Evolutionary conservation across 352 stramenopile species (phyloP), one percentile per base, ranked within the genome.

Genomic region (Phytopythium mirpurense): DNA sequence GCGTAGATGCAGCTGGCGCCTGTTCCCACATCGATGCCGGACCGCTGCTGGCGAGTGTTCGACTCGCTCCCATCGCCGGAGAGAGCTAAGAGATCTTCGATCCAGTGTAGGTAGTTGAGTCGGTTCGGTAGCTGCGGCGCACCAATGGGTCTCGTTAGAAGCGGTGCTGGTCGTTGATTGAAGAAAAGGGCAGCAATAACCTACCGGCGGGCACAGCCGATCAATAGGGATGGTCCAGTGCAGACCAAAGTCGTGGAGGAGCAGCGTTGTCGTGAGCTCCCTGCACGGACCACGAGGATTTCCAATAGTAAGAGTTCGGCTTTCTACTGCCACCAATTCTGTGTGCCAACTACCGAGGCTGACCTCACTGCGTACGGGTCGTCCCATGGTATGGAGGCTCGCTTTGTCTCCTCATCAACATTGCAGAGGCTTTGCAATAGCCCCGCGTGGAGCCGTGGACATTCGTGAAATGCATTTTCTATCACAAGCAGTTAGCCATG

Each of bases 81-180:
- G 2, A 40, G 27, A 11, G 9, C 10, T 18, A 98, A 65, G 50
- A 98, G 70, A 49, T 98, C 81, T 68, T 95, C 83, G 48, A 99
- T 83, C 96, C 96, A 99, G 58, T 93, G 88, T 12, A 98, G 63
- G 67, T 98, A 98, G 77, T 98, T 98, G 35, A 98, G 82, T 15
- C 85, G 81, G 56, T 93, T 93, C 6, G 85, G 74, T 19, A 95
- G 46, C 85, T 95, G 47, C 2, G 18, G 51, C 9, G 38, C 16
- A 42, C 38, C n/a, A 2, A 6, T 38, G 8, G 38, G 36, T 42
- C 14, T 3, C 19, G 14, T 44, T 44, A 44, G 38, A 44, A 16
- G 37, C 6, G 37, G 12, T 42, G 37, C 1, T 24, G 18, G 7
- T 16, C 37, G 36, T 19, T 6, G 8, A 41, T 41, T 24, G 44